Conservation (phyloP, 495 filamentous ascomycete genomes). For the Talaromyces thailandensis region DNA sequence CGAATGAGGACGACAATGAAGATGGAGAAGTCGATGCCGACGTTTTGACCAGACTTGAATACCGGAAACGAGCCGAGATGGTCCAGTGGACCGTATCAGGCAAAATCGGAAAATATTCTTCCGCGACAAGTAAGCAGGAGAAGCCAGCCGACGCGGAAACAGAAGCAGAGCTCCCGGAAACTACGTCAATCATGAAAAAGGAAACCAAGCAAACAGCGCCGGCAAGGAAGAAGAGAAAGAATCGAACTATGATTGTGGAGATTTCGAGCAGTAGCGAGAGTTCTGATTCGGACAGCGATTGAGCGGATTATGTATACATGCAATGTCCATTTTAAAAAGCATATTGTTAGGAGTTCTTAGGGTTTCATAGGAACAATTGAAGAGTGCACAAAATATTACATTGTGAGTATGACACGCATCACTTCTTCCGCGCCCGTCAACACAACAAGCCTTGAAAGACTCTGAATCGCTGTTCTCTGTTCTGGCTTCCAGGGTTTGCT, state of each 20-base stretch:
- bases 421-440: too few species aligned
- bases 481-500: too few species aligned
- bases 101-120: slow-evolving; percentile 11
- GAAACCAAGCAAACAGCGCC: slow-evolving; percentile 17
- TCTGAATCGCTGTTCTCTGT: too few species aligned
- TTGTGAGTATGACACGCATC: background rate
- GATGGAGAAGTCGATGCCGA: slow-evolving; percentile 32
- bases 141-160: background rate
- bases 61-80: slow-evolving; percentile 37
- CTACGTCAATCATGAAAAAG: background rate
- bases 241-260: slow-evolving; percentile 37
- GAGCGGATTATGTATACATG: background rate
- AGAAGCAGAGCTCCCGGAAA: background rate
- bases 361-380: background rate
- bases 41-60: slow-evolving; percentile 26
- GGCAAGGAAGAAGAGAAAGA: slow-evolving; percentile 48
- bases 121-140: background rate
- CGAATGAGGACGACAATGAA: slow-evolving; percentile 21
- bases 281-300: slow-evolving; percentile 22
- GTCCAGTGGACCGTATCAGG: slow-evolving; percentile 33
- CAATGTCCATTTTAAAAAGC: background rate
- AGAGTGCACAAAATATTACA: background rate
- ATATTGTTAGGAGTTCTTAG: background rate
- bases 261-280: slow-evolving; percentile 40
- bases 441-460: too few species aligned